These are phyloP conservation scores for Aspergillus campestris DNA, from an alignment of 495 filamentous ascomycete genomes.

Conservation along the genomic window DNA sequence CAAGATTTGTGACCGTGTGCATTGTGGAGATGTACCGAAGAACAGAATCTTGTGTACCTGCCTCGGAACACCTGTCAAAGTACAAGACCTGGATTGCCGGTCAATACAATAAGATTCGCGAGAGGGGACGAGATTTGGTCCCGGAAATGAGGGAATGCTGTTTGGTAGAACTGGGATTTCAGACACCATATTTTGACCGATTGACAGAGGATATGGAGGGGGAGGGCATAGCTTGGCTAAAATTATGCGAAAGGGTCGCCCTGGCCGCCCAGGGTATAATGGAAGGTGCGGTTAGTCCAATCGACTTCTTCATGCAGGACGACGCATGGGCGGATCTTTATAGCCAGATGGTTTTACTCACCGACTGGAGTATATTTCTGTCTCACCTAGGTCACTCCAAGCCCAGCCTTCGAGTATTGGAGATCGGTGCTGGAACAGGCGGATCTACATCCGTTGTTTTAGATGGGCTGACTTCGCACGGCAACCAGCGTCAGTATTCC, in stretches of 20 bases:
- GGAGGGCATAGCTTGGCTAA: not conserved
- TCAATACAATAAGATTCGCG: not conserved
- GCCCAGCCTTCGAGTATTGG: slow-evolving; percentile 32
- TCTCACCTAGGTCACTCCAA: slow-evolving; percentile 24
- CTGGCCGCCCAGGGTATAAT: not conserved
- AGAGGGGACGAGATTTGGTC: not conserved
- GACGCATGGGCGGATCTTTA: slow-evolving; percentile 19
- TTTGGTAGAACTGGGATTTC: not conserved
- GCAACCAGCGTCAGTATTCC: slow-evolving; percentile 4
- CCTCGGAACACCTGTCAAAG: not conserved
- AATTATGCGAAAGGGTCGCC: not conserved
- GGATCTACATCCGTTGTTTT: slow-evolving; percentile 17
- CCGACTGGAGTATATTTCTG: slow-evolving; percentile 11
- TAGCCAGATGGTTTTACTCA: slow-evolving; percentile 1
- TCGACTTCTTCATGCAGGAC: slow-evolving; percentile 21
- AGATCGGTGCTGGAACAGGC: slow-evolving; percentile 41
- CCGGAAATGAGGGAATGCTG: not conserved
- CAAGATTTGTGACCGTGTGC: not conserved
- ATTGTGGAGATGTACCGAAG: slow-evolving; percentile 1
- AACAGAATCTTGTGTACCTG: not conserved
- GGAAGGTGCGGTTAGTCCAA: slow-evolving; percentile 10
- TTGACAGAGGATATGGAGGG: not conserved
- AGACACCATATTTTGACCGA: too few relatives aligned
- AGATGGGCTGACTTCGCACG: slow-evolving; percentile 14
- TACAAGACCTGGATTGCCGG: not conserved